Evolutionary conservation across 2,329 filamentous ascomycete genomes (phyloP).

Genomic region (Pseudogymnoascus sp.): DNA sequence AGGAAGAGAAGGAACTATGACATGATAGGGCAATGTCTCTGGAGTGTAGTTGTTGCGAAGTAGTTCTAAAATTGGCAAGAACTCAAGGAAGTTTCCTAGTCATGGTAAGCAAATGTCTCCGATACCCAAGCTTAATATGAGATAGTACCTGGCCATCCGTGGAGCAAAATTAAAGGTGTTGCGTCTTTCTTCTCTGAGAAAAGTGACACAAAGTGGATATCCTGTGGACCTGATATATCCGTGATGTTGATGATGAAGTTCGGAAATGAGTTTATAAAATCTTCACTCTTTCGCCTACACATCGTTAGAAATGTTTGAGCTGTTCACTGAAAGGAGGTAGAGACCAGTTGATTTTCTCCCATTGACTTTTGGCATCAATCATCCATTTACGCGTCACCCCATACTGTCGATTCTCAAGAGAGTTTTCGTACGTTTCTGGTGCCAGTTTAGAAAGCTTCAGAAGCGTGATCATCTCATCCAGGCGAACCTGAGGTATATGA

Average conservation of each 20-base stretch:
- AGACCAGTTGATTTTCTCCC: conserved; percentile 15
- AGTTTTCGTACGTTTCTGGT: conserved; percentile 16
- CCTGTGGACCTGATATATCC: conserved; percentile 31
- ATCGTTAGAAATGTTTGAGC: neutral
- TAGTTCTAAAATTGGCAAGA: conserved; percentile 43
- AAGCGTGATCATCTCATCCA: conserved; percentile 36
- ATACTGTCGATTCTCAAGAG: conserved; percentile 9
- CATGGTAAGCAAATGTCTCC: conserved; percentile 22
- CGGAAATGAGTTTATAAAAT: conserved; percentile 41
- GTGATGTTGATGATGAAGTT: conserved; percentile 39
- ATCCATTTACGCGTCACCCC: conserved; percentile 15
- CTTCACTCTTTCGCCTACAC: neutral
- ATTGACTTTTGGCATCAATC: conserved; percentile 13
- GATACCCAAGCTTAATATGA: conserved; percentile 37
- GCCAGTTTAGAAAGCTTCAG: conserved; percentile 13
- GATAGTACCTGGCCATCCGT: conserved; percentile 47
- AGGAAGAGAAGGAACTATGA: neutral
- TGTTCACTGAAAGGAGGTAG: neutral
- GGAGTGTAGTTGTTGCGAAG: conserved; percentile 42
- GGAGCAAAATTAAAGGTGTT: conserved; percentile 43
- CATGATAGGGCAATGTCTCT: conserved; percentile 32
- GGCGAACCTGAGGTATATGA: conserved; percentile 35
- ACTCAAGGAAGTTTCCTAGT: conserved; percentile 43
- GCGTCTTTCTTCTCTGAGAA: conserved; percentile 46
- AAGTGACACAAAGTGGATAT: conserved; percentile 47